These are phyloP conservation scores for Yamadazyma insecticola DNA, from an alignment of 805 yeast species.

Conservation along the genomic window DNA sequence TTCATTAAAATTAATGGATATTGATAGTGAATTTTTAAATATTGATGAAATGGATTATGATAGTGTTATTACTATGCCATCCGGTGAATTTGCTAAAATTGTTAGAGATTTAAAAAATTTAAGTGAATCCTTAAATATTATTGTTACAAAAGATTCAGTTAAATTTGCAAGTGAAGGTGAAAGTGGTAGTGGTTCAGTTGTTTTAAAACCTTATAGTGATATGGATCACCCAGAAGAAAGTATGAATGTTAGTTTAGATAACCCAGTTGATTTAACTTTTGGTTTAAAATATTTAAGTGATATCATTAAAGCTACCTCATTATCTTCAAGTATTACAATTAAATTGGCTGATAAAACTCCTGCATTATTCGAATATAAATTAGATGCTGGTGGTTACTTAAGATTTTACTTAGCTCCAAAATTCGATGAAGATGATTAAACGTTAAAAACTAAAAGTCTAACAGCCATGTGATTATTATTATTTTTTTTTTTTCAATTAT, in stretches of 20 bases:
- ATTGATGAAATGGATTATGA: slow-evolving; percentile 94
- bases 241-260: slow-evolving; percentile 70
- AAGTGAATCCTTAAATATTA: slow-evolving; percentile 81
- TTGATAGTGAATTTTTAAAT: slow-evolving; percentile 89
- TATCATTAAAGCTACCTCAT: slow-evolving; percentile 84
- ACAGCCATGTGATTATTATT: too few relatives aligned
- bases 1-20: slow-evolving; percentile 88
- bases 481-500: too few relatives aligned
- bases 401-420: slow-evolving; percentile 97
- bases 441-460: too few relatives aligned
- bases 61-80: slow-evolving; percentile 80
- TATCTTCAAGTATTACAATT: slow-evolving; percentile 73
- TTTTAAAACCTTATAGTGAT: slow-evolving; percentile 78
- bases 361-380: slow-evolving; percentile 86
- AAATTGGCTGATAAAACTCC: slow-evolving; percentile 90
- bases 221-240: slow-evolving; percentile 76
- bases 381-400: slow-evolving; percentile 82
- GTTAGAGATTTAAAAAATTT: slow-evolving; percentile 83
- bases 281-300: slow-evolving; percentile 89
- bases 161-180: slow-evolving; percentile 90
- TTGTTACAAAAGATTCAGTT: slow-evolving; percentile 88
- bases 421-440: slow-evolving; percentile 82
- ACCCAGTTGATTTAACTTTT: slow-evolving; percentile 84
- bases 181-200: slow-evolving; percentile 81
- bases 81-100: slow-evolving; percentile 82